Evolutionary conservation across 495 filamentous ascomycete genomes (phyloP).

Genomic region (Aspergillus indologenus): DNA sequence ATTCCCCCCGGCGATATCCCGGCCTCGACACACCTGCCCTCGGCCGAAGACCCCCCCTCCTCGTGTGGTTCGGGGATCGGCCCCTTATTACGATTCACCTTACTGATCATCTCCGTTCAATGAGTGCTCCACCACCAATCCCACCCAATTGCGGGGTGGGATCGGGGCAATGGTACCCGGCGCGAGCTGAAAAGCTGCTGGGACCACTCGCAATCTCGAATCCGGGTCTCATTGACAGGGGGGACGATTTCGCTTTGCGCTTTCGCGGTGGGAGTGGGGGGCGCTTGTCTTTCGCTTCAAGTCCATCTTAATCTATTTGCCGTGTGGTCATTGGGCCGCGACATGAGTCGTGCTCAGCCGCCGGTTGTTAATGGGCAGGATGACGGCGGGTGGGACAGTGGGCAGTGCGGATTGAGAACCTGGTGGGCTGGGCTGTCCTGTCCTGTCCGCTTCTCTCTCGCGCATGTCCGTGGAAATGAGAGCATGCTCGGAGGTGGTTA

Average conservation of each 20-base stretch:
- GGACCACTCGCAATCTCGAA: background rate
- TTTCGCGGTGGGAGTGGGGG: background rate
- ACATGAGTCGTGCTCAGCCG: background rate
- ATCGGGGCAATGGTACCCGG: background rate
- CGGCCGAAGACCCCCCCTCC: background rate
- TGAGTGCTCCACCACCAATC: background rate
- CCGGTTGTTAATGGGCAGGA: background rate
- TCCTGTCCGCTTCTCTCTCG: no score
- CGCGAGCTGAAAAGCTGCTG: background rate
- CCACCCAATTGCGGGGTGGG: background rate
- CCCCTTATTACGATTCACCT: background rate
- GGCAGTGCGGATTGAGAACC: background rate
- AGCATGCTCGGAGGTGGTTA: background rate
- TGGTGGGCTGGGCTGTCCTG: no score
- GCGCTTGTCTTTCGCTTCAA: background rate
- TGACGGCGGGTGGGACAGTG: background rate
- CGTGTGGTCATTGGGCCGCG: background rate
- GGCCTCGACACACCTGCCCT: background rate
- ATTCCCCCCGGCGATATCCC: background rate
- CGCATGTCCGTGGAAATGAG: background rate
- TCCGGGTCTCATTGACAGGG: background rate
- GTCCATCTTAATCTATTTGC: background rate
- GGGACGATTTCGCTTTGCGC: background rate
- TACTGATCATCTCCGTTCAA: background rate
- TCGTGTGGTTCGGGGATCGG: background rate